Evolutionary conservation across 805 yeast genomes (phyloP).

Genomic region (Isabelozyma rhagii): DNA sequence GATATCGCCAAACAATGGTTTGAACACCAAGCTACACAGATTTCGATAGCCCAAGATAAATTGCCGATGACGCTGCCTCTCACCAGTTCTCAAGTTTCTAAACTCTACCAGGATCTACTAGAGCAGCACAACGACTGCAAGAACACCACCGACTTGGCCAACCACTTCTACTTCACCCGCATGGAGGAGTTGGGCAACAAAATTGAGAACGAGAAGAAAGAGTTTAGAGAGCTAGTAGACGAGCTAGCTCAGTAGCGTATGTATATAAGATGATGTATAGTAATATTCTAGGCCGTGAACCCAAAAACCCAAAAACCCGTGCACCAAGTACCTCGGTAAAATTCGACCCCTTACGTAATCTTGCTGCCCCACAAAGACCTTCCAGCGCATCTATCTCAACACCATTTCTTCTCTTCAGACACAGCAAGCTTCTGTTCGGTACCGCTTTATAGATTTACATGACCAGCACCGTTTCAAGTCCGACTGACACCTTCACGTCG

Average conservation of each 20-base stretch:
- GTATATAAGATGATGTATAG: background rate
- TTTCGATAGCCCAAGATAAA: constrained; percentile 16
- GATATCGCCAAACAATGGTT: constrained; percentile 28
- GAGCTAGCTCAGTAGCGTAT: background rate
- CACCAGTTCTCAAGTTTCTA: constrained; percentile 14
- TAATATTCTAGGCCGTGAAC: no score
- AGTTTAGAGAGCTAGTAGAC: constrained; percentile 15
- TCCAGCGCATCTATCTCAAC: no score
- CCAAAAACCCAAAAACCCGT: background rate
- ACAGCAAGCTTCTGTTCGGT: no score
- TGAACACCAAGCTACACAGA: constrained; percentile 21
- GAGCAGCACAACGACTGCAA: constrained; percentile 18
- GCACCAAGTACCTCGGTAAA: background rate
- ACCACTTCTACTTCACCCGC: constrained; percentile 27
- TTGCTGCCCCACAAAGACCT: no score
- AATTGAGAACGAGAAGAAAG: constrained; percentile 19
- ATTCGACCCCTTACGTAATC: background rate
- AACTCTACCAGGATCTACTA: constrained; percentile 26
- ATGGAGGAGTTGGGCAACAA: constrained; percentile 28
- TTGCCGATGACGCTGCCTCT: constrained; percentile 12
- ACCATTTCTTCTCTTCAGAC: no score
- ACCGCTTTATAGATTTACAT: background rate
- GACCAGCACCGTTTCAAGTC: background rate
- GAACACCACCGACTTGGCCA: constrained; percentile 40
- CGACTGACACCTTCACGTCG: constrained; percentile 16